Base-by-base conservation (phyloP, 1,284 basidiomycete genomes). In the Malassezia psittaci region DNA sequence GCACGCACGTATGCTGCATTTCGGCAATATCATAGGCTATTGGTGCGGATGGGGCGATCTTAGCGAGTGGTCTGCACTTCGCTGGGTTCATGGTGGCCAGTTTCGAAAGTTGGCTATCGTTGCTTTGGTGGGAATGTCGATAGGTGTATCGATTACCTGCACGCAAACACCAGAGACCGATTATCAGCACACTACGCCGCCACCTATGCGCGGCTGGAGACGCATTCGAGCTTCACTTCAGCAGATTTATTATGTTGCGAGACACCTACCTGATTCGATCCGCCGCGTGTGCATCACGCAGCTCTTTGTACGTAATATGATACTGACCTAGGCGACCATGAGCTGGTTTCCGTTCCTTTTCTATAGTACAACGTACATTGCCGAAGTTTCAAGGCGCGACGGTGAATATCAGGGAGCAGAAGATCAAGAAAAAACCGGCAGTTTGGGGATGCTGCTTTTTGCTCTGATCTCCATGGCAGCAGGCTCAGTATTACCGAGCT, bases 31-130 rank as follows among this genome's bases (percentile, higher is more conserved):
- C 2, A 45, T 71, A 2, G 70, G 69, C 21, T 72, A 72, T 54
- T 58, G 69, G 50, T 57, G 72, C 83, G 89, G 90, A 24, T 94
- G 88, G 77, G 74, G 91, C 48, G 87, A 93, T 19, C 81, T 96
- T 29, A 83, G 83, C 0, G 78, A 82, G 51, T 78, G 90, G 57
- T 85, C 85, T 2, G 76, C 88, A 44, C 80, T 96, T 42, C 78
- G 82, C 15, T 81, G 86, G 53, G 77, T 96, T n/a, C 90, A 91
- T 35, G 91, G 90, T 2, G 83, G 82, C 37, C 94, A 98, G 74
- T 98, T 98, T 78, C 83, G 93, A 62, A 93, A 93, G 74, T 89
- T 98, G 69, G 93, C 90, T 67, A 79, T 96, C 40, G 78, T 96
- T 55, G 85, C 85, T 63, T 83, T 93, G 60, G 64, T 85, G 37